phyloP scores from a whole-genome alignment of 768 basidiomycete genomes.

The Saitozyma podzolica region DNA sequence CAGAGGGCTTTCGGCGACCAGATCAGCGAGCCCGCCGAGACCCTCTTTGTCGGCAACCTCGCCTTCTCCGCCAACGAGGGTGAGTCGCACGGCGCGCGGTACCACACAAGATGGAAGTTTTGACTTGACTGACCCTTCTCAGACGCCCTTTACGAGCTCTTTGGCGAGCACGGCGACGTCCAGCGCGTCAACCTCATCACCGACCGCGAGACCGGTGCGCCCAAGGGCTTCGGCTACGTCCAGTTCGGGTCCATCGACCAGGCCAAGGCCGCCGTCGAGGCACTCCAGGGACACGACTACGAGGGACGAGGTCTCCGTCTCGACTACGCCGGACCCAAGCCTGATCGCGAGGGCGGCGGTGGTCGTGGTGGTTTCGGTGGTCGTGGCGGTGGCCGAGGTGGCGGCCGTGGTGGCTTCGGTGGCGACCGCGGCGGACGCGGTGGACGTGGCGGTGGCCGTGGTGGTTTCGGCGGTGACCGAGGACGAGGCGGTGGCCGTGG shows the following conservation, averaged over 20 bases:
- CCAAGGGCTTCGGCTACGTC: slow-evolving; percentile 96
- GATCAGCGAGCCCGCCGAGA: slow-evolving; percentile 64
- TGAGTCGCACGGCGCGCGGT: not conserved
- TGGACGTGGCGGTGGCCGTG: slow-evolving; percentile 50
- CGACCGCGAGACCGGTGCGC: slow-evolving; percentile 81
- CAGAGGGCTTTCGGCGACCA: slow-evolving; percentile 75
- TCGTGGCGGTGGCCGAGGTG: slow-evolving; percentile 49
- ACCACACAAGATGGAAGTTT: not conserved
- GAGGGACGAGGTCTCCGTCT: slow-evolving; percentile 78
- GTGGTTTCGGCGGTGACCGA: slow-evolving; percentile 50
- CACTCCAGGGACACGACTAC: slow-evolving; percentile 69
- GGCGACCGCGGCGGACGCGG: slow-evolving; percentile 39
- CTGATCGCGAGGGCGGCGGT: slow-evolving; percentile 51
- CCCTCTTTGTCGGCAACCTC: slow-evolving; percentile 88
- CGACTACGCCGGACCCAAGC: slow-evolving; percentile 59
- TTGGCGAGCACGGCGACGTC: slow-evolving; percentile 80
- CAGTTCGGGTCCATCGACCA: slow-evolving; percentile 80
- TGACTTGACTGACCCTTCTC: not conserved
- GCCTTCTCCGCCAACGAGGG: slow-evolving; percentile 71
- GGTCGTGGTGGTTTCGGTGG: slow-evolving; percentile 26
- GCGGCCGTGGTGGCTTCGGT: slow-evolving; percentile 53
- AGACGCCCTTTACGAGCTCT: slow-evolving; percentile 83
- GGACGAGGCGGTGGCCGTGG: slow-evolving; percentile 46
- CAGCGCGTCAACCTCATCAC: slow-evolving; percentile 87
- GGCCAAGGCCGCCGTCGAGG: slow-evolving; percentile 77